These are phyloP conservation scores for Penicillium mononematosum DNA, from an alignment of 495 filamentous ascomycete species.

Conservation along the genomic window DNA sequence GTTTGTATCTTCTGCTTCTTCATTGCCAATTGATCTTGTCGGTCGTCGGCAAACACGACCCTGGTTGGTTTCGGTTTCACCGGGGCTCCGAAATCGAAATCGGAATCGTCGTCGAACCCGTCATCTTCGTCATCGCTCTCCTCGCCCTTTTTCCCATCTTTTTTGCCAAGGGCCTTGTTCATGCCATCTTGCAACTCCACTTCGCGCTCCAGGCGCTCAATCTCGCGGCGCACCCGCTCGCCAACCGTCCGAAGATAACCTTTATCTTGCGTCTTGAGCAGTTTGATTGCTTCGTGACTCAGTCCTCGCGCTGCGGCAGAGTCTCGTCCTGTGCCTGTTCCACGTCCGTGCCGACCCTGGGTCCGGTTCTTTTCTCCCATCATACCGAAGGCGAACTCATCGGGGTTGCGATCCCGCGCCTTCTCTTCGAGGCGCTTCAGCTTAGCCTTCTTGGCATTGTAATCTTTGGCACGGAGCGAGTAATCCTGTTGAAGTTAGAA, in stretches of 20 bases:
- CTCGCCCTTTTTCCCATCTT: conserved; percentile 27
- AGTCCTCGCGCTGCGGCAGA: conserved; percentile 44
- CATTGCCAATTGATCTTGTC: conserved; percentile 48
- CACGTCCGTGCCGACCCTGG: conserved; percentile 56
- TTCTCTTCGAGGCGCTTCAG: conserved; percentile 77
- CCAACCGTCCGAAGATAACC: conserved; percentile 76
- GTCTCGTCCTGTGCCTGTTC: conserved; percentile 47
- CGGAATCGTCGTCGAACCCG: conserved; percentile 30
- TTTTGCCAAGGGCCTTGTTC: conserved; percentile 29
- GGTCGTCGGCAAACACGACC: conserved; percentile 57
- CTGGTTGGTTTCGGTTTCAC: conserved; percentile 39
- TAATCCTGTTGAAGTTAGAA: conserved; percentile 66
- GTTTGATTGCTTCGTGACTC: conserved; percentile 67
- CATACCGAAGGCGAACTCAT: conserved; percentile 97
- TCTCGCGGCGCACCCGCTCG: conserved; percentile 57
- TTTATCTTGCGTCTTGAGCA: conserved; percentile 95
- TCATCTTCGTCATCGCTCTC: conserved; percentile 28
- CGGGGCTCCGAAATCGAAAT: conserved; percentile 30
- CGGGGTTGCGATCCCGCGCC: conserved; percentile 83
- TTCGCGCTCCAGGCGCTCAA: conserved; percentile 58
- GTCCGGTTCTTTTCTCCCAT: conserved; percentile 52
- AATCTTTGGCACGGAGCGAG: conserved; percentile 83
- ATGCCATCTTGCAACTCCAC: conserved; percentile 44
- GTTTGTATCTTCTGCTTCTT: conserved; percentile 26
- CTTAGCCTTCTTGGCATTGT: conserved; percentile 78